phyloP scores from a whole-genome alignment of 2,329 filamentous ascomycete genomes.

The Triangularia setosa region DNA sequence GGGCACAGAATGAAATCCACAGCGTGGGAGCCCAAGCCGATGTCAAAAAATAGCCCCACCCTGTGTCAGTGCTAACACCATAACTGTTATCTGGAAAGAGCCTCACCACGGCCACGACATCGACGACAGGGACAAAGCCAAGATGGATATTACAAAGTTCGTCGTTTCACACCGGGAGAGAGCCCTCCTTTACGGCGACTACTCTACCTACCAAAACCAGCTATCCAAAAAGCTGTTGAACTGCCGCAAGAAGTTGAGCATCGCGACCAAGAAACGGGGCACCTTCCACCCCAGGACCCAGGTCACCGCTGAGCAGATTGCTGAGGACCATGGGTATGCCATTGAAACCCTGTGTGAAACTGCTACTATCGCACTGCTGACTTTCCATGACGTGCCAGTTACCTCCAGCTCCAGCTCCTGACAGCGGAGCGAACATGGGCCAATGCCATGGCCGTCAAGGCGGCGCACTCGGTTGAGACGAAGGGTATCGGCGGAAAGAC shows the following conservation, averaged over 20 bases:
- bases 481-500: slow-evolving; percentile 76
- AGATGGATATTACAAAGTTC: slow-evolving; percentile 88
- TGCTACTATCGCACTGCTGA: slow-evolving; percentile 15
- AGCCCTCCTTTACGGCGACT: slow-evolving; percentile 83
- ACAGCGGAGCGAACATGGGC: slow-evolving; percentile 91
- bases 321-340: slow-evolving; percentile 68
- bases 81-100: not conserved
- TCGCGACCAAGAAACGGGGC: slow-evolving; percentile 77
- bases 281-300: slow-evolving; percentile 73
- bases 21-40: not conserved
- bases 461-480: slow-evolving; percentile 71
- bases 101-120: not conserved
- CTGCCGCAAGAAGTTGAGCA: slow-evolving; percentile 77
- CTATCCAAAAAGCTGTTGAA: slow-evolving; percentile 78
- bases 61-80: not conserved
- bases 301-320: slow-evolving; percentile 72
- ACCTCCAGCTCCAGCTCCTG: slow-evolving; percentile 74
- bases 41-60: slow-evolving; percentile 3
- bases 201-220: slow-evolving; percentile 77
- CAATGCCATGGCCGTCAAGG: slow-evolving; percentile 92
- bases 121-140: slow-evolving; percentile 6
- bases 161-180: slow-evolving; percentile 75
- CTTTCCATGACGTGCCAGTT: slow-evolving; percentile 46
- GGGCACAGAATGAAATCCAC: slow-evolving; percentile 1
- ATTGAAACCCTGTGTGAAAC: not conserved